These are phyloP conservation scores for Syncephalastrum monosporum DNA, from an alignment of 371 early-diverging fungal species.

Conservation along the genomic window DNA sequence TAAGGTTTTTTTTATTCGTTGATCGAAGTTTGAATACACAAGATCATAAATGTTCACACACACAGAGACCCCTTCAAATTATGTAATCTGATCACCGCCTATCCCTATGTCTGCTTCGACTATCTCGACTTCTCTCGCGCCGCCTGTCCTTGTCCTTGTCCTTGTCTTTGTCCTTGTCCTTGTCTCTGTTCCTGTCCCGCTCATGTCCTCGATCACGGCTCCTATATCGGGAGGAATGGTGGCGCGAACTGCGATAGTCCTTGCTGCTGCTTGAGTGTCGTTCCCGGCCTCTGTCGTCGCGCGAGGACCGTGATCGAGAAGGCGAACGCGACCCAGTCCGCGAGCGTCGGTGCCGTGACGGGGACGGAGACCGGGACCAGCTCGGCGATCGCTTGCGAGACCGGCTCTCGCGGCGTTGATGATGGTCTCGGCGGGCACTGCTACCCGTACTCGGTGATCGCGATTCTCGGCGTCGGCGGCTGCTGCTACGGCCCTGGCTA, in stretches of 20 bases:
- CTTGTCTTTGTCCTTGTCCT: constrained; percentile 20
- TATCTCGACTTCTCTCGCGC: constrained; percentile 21
- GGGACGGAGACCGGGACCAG: constrained; percentile 22
- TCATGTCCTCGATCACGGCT: constrained; percentile 32
- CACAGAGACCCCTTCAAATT: neutral
- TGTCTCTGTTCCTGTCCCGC: constrained; percentile 15
- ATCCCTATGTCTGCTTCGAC: constrained; percentile 18
- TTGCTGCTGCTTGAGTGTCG: constrained; percentile 2
- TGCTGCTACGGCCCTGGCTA: constrained; percentile 20
- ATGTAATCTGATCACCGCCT: constrained; percentile 5
- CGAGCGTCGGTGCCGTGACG: constrained; percentile 16
- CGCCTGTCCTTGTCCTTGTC: constrained; percentile 24
- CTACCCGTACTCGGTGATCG: neutral
- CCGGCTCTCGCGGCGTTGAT: constrained; percentile 5
- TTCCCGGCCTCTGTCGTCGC: constrained; percentile 3
- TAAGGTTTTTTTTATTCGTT: constrained; percentile 9
- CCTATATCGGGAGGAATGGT: constrained; percentile 34
- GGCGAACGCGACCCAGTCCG: constrained; percentile 18
- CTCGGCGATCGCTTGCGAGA: constrained; percentile 10
- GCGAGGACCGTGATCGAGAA: constrained; percentile 16
- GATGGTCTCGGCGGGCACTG: constrained; percentile 5
- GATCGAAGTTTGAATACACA: neutral
- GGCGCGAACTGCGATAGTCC: constrained; percentile 29
- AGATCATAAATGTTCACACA: neutral
- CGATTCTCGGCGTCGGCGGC: constrained; percentile 15